phyloP scores from a whole-genome alignment of 192 early-diverging fungal species.

The Borealophlyctis nickersoniae region DNA sequence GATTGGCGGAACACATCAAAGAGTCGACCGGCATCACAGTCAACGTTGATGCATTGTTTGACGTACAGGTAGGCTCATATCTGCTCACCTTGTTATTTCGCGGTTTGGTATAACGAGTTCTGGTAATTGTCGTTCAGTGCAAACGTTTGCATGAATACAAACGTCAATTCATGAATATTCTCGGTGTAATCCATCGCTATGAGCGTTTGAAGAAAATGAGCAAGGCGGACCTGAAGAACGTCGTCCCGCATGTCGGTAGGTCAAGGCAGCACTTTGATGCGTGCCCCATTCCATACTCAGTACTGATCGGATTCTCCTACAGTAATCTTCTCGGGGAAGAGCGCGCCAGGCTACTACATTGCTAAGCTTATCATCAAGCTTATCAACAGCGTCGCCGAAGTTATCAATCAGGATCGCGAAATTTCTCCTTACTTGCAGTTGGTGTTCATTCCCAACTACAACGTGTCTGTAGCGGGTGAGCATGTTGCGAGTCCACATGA shows the following conservation, averaged over 20 bases:
- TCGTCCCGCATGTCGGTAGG: conserved; percentile 70
- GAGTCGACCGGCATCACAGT: conserved; percentile 67
- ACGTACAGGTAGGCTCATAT: conserved; percentile 70
- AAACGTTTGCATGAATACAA: conserved; percentile 99
- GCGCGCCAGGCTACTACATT: conserved; percentile 96
- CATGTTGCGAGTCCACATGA: conserved; percentile 5
- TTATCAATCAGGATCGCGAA: conserved; percentile 81
- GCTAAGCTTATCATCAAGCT: conserved; percentile 99
- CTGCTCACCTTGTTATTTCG: conserved; percentile 17
- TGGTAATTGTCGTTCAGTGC: conserved; percentile 44
- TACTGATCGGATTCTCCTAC: background rate
- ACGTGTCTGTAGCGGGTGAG: conserved; percentile 81
- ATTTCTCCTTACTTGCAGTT: conserved; percentile 84
- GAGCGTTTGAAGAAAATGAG: conserved; percentile 76
- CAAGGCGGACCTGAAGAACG: conserved; percentile 58
- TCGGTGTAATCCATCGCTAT: conserved; percentile 94
- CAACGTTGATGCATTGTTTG: conserved; percentile 86
- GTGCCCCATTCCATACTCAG: background rate
- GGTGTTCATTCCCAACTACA: conserved; percentile 98
- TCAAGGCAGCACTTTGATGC: background rate
- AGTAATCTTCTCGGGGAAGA: conserved; percentile 96
- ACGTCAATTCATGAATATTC: conserved; percentile 98
- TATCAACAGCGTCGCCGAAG: conserved; percentile 88
- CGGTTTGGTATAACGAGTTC: conserved; percentile 1
- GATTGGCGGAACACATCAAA: conserved; percentile 82